Evolutionary conservation across 352 stramenopile genomes (phyloP), one percentile per base, ranked within the genome.

Genomic region (Globisporangium spinosum): DNA sequence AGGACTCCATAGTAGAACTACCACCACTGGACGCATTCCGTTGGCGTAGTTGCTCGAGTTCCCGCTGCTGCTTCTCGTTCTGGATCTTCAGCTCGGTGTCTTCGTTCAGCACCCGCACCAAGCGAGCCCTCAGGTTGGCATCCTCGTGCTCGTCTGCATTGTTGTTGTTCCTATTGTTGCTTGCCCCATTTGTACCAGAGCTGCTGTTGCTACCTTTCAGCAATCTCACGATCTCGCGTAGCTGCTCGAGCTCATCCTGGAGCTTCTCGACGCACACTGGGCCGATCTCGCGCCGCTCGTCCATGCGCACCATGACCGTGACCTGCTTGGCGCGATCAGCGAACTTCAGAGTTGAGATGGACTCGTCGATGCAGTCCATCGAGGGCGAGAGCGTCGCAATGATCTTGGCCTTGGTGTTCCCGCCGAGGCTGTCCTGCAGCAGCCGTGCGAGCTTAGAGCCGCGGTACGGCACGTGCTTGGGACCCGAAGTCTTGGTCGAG

Each of bases 401-500:
- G 70, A 98, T 94, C 67, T 94, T 91, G 47, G 92, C 98, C 63
- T 95, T 96, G 3, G 83, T 93, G 67, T 96, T 97, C 34, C 87
- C 90, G 27, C 89, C 89, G 2, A 97, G 69, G 61, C 82, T 90
- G 70, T 98, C 92, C 57, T 96, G 84, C 35, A 98, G 80, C 10
- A 98, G 71, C 49, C 95, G 82, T 20, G 94, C 98, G 51, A 98
- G 77, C 73, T 98, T 98, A 5, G 89, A 98, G 70, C 98, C 95
- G 17, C 95, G 83, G 70, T 97, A 98, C 3, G 93, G 94, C 7
- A 98, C 87, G 66, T 98, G 94, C 17, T 62, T 55, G 10, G 59
- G 17, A 17, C 58, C 55, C 13, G 65, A 76, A 35, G 63, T 65
- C 56, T 87, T 89, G 43, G 74, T 75, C 0, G 83, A 89, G 10